A percentile compares a stretch with the other conserved stretches of the same genome.
These are phyloP conservation scores for Lodderomyces oxycetoniae DNA, from an alignment of 1,139 yeast species.

Conservation along the genomic window DNA sequence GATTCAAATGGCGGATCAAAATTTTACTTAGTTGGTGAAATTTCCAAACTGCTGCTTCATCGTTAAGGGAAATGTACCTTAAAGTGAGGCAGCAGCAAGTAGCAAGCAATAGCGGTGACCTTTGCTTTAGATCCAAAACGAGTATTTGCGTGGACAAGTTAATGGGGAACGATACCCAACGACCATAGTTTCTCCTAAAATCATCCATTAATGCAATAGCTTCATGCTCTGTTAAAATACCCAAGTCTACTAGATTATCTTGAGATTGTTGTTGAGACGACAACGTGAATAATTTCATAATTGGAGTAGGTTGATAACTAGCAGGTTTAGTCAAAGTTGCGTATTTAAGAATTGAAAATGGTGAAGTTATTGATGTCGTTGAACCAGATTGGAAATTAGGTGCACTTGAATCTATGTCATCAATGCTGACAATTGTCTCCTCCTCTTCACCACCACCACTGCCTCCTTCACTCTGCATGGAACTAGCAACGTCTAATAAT, in stretches of 20 bases:
- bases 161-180: conserved; percentile 75
- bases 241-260: conserved; percentile 43
- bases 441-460: neutral
- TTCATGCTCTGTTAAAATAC: conserved; percentile 48
- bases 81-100: conserved; percentile 61
- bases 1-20: conserved; percentile 40
- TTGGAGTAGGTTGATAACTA: conserved; percentile 19
- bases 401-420: conserved; percentile 14
- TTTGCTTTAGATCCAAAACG: conserved; percentile 46
- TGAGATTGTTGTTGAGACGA: neutral
- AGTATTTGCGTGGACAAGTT: conserved; percentile 46
- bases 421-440: neutral
- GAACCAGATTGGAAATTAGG: conserved; percentile 39
- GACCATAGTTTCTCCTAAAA: conserved; percentile 64
- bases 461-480: conserved; percentile 17
- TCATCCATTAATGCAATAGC: conserved; percentile 48
- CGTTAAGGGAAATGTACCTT: conserved; percentile 37
- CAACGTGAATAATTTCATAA: neutral
- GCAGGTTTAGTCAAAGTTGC: neutral
- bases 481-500: conserved; percentile 25
- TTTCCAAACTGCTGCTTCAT: conserved; percentile 12
- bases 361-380: conserved; percentile 42
- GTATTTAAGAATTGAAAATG: conserved; percentile 44
- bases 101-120: conserved; percentile 61
- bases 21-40: conserved; percentile 27